These are phyloP conservation scores for Calonectria pteridis DNA, from an alignment of 2,329 filamentous ascomycete genomes.

Conservation along the genomic window DNA sequence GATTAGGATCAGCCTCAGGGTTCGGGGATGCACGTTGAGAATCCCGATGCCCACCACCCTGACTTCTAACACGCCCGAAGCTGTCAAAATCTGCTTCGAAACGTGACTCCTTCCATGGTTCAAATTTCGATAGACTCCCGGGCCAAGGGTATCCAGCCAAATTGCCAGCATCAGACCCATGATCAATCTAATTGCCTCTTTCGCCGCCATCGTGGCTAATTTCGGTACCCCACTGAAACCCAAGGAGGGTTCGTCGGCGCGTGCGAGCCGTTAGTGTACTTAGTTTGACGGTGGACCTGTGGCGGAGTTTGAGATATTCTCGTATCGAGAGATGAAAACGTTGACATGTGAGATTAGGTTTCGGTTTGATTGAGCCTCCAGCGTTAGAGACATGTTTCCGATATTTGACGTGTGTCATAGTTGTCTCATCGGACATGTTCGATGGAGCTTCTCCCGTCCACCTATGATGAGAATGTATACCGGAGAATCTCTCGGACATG, in stretches of 20 bases:
- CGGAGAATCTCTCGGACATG: background rate
- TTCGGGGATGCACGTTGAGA: background rate
- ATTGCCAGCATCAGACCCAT: background rate
- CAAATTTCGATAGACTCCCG: background rate
- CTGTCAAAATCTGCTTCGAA: background rate
- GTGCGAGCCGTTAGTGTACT: background rate
- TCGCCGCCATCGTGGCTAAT: background rate
- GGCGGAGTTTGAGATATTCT: conserved; percentile 9
- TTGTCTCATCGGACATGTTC: background rate
- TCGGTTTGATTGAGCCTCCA: background rate
- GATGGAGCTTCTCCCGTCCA: background rate
- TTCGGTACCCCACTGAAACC: background rate
- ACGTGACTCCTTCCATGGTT: background rate
- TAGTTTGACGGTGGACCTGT: conserved; percentile 4
- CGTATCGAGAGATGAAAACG: conserved; percentile 8
- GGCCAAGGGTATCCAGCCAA: background rate
- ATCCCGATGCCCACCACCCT: background rate
- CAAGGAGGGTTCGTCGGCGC: background rate
- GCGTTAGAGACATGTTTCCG: background rate
- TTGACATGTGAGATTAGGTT: background rate
- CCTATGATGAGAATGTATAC: background rate
- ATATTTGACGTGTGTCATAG: background rate
- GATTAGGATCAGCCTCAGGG: background rate
- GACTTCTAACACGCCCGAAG: background rate
- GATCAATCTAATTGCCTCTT: background rate